Percentiles rank a stretch among this genome's conserved stretches.
Evolutionary conservation across 768 basidiomycete species (phyloP).

Genomic region (Suillus plorans): DNA sequence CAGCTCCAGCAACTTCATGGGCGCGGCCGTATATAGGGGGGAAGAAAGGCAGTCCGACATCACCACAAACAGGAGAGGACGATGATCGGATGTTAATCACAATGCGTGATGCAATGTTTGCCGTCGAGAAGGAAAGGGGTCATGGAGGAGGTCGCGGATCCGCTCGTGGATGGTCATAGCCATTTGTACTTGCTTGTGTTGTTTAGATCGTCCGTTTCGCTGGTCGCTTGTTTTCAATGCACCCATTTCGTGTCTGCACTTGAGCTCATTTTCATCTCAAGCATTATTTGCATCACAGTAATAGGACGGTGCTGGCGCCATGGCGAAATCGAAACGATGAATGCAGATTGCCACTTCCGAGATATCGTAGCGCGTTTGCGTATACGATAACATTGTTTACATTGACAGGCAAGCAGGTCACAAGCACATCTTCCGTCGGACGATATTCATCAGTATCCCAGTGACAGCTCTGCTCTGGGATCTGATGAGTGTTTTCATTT

Average conservation of each 20-base stretch:
- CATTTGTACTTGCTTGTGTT: background rate
- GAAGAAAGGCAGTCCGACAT: constrained; percentile 39
- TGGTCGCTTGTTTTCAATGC: background rate
- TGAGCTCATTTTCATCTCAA: background rate
- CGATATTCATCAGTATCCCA: too few relatives aligned
- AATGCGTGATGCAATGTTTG: constrained; percentile 82
- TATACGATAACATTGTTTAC: background rate
- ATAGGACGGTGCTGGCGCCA: background rate
- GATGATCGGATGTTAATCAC: constrained; percentile 62
- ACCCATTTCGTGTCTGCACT: background rate
- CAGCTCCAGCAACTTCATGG: constrained; percentile 43
- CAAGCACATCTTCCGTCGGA: too few relatives aligned
- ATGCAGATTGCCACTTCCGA: background rate
- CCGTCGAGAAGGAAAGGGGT: constrained; percentile 77
- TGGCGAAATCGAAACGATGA: background rate
- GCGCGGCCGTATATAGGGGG: constrained; percentile 62
- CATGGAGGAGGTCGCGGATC: constrained; percentile 82
- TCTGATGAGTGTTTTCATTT: too few relatives aligned
- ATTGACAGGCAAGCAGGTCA: too few relatives aligned
- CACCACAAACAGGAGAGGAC: constrained; percentile 47
- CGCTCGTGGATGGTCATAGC: constrained; percentile 64
- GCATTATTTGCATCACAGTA: background rate
- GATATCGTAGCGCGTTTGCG: too few relatives aligned
- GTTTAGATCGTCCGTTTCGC: background rate
- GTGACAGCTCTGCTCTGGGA: too few relatives aligned